Percentiles rank a stretch among this genome's conserved stretches.
phyloP scores from a whole-genome alignment of 2,329 filamentous ascomycete species.

The Ascochyta koolunga region DNA sequence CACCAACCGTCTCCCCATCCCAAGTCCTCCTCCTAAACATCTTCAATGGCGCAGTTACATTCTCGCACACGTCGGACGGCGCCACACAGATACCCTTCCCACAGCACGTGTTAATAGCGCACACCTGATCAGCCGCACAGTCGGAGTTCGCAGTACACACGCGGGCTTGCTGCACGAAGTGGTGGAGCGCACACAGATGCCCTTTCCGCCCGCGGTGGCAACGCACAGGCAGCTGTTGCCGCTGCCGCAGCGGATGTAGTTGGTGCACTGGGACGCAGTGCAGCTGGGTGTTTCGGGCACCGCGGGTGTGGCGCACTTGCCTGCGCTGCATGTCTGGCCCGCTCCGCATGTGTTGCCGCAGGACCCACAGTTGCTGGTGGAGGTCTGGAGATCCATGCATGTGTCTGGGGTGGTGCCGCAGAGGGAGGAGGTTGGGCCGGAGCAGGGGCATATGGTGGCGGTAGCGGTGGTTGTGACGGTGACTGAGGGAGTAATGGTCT shows the following conservation, averaged over 20 bases:
- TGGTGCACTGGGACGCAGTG: background rate
- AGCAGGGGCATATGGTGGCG: slow-evolving; percentile 14
- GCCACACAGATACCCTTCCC: slow-evolving; percentile 3
- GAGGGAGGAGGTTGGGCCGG: background rate
- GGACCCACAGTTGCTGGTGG: slow-evolving; percentile 14
- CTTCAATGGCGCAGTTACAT: background rate
- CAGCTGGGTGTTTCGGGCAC: background rate
- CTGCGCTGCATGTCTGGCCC: slow-evolving; percentile 1
- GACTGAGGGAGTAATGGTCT: slow-evolving; percentile 12
- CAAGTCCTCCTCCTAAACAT: background rate
- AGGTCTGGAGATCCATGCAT: slow-evolving; percentile 15
- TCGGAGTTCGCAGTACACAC: slow-evolving; percentile 1
- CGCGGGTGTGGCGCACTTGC: slow-evolving; percentile 1
- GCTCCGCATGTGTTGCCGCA: slow-evolving; percentile 14
- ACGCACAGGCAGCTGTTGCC: background rate
- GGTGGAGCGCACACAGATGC: background rate
- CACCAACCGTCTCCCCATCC: background rate
- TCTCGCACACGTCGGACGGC: slow-evolving; percentile 1
- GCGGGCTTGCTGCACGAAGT: background rate
- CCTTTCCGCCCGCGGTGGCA: background rate
- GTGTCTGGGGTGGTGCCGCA: slow-evolving; percentile 12
- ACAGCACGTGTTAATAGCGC: slow-evolving; percentile 12
- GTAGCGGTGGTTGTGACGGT: slow-evolving; percentile 13
- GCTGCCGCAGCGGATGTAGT: background rate
- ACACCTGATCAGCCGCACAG: slow-evolving; percentile 1